Evolutionary conservation across 129 eudicot genomes (phyloP), one percentile per base, ranked within the genome.

Genomic region (Lonicera japonica): DNA sequence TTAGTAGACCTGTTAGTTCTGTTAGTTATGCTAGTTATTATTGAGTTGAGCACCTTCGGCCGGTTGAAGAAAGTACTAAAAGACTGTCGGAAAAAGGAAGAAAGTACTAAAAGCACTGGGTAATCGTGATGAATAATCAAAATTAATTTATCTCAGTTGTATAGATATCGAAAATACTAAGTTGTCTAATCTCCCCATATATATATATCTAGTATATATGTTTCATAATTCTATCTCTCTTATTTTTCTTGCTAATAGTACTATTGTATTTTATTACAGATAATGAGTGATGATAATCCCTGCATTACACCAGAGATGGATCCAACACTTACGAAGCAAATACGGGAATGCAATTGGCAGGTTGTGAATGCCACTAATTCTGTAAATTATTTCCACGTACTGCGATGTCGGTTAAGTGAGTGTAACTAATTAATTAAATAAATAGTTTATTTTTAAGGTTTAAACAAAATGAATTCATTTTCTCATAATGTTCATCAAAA

Each of bases 271-370:
- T 71, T 41, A 56, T 72, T 61, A 43, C 80, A 92, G 98, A n/a
- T n/a, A n/a, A 92, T 84, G 95, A 92, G 89, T 64, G 98, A 87
- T 80, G 96, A 92, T 66, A 82, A 92, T 69, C 96, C 98, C 8
- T 88, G 25, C 59, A 81, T 83, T 25, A 83, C 87, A 54, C 98
- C 96, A 7, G 97, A 83, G 87, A 92, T 92, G 98, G 98, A 92
- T 46, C 79, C 88, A 57, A 87, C 98, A 48, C 89, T 90, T 13
- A 66, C 95, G 64, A 92, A 75, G 65, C 98, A 92, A 70, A 92
- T 92, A 47, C 98, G 87, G 70, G 90, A 90, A 71, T 87, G 96
- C 84, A 92, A 92, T 72, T 84, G 94, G 98, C 98, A 92, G 73
- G 94, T 92, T 66, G 98, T 92, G 40, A 92, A 92, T 60, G 91